Evolutionary conservation across 352 stramenopile species (phyloP), one percentile per base, ranked within the genome.

Genomic region (Phytopythium ostracodes): DNA sequence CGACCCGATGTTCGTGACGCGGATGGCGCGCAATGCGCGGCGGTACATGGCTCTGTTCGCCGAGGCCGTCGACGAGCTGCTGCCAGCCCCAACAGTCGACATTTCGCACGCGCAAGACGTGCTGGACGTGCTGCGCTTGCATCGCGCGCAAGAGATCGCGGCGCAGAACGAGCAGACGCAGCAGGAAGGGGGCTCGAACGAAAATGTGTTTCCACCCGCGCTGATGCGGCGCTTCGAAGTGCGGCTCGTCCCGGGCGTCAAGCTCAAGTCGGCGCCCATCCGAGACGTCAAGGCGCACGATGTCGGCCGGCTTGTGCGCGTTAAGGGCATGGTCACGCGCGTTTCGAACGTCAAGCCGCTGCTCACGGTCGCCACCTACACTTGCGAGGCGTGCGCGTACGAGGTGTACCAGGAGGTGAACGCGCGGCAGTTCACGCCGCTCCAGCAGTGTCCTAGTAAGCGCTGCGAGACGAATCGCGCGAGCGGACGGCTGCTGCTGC

Each of bases 281-380:
- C 93, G 97, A 56, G 81, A 98, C n/a, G 89, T 99, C 17, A 91
- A 94, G 24, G 96, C 97, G 0, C 71, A 72, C 22, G 91, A 98
- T 46, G 97, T 99, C 40, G 98, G 98, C 18, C 87, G 87, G 46
- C 79, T 99, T 6, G 97, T 99, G 14, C 94, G 90, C 1, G 94
- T 99, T 51, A 91, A 96, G 35, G 98, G 96, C 25, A 99, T 99
- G 88, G 96, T 99, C 35, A 99, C 98, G 1, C 87, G 97, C n/a
- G 89, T 98, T 0, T 98, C 96, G 0, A 98, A 98, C 64, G 97
- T 99, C 44, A 99, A 99, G 72, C 98, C 98, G 0, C 79, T 98
- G 22, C 86, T 98, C 47, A 88, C 86, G 1, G 97, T 99, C 4
- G 95, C 95, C 0, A 99, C 97, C 1, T 99, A 99, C 80, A 99